These are phyloP conservation scores for Westerdykella sp. DNA, from an alignment of 2,329 filamentous ascomycete genomes.

Conservation along the genomic window DNA sequence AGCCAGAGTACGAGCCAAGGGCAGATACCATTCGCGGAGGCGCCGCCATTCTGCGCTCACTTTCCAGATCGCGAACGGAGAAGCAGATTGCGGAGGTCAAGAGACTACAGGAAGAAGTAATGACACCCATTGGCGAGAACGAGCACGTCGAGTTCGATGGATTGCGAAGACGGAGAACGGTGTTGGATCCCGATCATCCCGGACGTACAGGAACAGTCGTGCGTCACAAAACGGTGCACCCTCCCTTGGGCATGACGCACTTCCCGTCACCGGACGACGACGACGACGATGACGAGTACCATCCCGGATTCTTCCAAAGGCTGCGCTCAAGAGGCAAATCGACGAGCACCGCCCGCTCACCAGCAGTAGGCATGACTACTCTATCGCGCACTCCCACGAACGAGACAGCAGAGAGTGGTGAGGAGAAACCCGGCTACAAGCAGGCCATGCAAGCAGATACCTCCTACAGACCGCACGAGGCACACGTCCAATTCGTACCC, in stretches of 20 bases:
- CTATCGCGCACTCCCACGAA: conserved; percentile 15
- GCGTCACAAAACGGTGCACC: conserved; percentile 54
- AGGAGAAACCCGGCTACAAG: conserved; percentile 44
- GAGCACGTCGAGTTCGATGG: conserved; percentile 90
- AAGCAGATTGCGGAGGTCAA: conserved; percentile 75
- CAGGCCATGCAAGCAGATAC: conserved; percentile 42
- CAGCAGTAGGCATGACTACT: conserved; percentile 20
- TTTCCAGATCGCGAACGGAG: conserved; percentile 69
- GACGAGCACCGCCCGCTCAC: conserved; percentile 19
- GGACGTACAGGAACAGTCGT: conserved; percentile 35
- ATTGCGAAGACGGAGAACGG: conserved; percentile 64
- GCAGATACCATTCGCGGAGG: conserved; percentile 91
- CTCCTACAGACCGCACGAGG: conserved; percentile 38
- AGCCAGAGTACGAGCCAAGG: conserved; percentile 93
- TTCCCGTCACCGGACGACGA: conserved; percentile 64
- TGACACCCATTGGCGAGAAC: conserved; percentile 71
- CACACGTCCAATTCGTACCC: conserved; percentile 42
- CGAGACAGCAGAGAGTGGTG: conserved; percentile 11
- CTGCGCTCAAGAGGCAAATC: conserved; percentile 33
- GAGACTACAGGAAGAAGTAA: conserved; percentile 73
- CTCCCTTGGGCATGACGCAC: conserved; percentile 79
- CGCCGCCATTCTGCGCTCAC: conserved; percentile 76
- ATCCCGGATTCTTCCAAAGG: conserved; percentile 45
- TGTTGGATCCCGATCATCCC: conserved; percentile 38
- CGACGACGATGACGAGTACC: conserved; percentile 33